Evolutionary conservation across 768 basidiomycete genomes (phyloP).

Genomic region (Clathrus columnatus): DNA sequence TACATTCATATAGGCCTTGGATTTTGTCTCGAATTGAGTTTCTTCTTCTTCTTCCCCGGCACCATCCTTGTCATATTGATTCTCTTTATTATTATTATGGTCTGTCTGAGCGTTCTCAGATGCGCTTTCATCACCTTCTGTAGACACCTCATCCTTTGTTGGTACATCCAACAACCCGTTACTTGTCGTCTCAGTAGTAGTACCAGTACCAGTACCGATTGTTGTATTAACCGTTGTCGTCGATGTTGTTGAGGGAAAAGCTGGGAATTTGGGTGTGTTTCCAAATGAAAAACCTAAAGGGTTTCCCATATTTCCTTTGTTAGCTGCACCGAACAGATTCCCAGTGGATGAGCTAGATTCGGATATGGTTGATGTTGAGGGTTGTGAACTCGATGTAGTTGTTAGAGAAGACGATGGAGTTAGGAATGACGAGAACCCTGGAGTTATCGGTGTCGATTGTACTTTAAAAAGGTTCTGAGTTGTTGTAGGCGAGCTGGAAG

Average conservation of each 20-base stretch:
- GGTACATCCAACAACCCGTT: neutral
- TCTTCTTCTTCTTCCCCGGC: slow-evolving; percentile 78
- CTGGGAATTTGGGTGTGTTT: slow-evolving; percentile 21
- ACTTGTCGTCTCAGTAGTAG: neutral
- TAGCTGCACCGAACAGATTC: slow-evolving; percentile 19
- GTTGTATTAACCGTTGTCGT: no score
- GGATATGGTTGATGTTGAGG: neutral
- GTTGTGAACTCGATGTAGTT: slow-evolving; percentile 1
- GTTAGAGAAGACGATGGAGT: slow-evolving; percentile 8
- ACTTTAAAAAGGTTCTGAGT: neutral
- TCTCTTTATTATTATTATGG: neutral
- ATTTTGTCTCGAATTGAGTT: slow-evolving; percentile 46
- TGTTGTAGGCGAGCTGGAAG: neutral
- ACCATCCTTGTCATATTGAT: slow-evolving; percentile 48
- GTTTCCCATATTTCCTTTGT: slow-evolving; percentile 47
- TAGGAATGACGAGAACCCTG: slow-evolving; percentile 16
- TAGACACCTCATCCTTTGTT: slow-evolving; percentile 19
- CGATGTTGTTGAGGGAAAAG: slow-evolving; percentile 14
- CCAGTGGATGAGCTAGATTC: neutral
- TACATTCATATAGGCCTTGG: slow-evolving; percentile 54
- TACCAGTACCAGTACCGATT: no score
- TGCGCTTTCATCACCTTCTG: slow-evolving; percentile 2
- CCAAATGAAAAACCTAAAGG: slow-evolving; percentile 58
- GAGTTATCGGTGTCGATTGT: neutral
- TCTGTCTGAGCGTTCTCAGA: neutral